Conservation (phyloP, 2,329 filamentous ascomycete species). For the Aspergillus tubingensis region DNA sequence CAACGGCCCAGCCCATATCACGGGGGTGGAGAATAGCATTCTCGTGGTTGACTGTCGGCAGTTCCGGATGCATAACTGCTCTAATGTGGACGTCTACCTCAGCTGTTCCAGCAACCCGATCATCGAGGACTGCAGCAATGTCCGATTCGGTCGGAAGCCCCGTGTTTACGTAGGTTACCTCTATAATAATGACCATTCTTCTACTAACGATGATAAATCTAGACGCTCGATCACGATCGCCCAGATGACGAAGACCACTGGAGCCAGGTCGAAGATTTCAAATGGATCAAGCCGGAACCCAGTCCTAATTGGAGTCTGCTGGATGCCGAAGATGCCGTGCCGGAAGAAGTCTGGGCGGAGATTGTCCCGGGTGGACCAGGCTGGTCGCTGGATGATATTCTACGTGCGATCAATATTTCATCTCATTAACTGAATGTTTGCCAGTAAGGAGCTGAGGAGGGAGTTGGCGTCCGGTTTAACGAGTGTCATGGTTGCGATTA, state of each 20-base stretch:
- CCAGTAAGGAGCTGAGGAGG: neutral
- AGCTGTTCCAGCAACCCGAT: conserved; percentile 82
- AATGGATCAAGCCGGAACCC: conserved; percentile 83
- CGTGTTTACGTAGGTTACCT: conserved; percentile 62
- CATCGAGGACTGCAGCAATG: conserved; percentile 79
- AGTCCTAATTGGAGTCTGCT: conserved; percentile 87
- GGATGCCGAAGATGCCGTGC: conserved; percentile 59
- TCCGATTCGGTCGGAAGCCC: conserved; percentile 80
- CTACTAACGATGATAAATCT: neutral
- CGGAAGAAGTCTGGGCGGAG: conserved; percentile 67
- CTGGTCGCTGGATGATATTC: conserved; percentile 65
- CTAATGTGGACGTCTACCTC: conserved; percentile 79
- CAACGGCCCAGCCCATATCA: conserved; percentile 79
- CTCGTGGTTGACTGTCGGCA: conserved; percentile 80
- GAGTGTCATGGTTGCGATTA: neutral
- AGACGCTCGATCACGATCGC: conserved; percentile 36
- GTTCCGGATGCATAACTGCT: conserved; percentile 87
- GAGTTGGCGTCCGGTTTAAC: neutral
- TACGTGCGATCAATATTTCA: conserved; percentile 45
- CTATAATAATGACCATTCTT: too few species aligned
- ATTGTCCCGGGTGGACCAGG: conserved; percentile 66
- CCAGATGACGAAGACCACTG: conserved; percentile 65
- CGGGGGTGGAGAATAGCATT: conserved; percentile 69
- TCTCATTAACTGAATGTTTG: neutral
- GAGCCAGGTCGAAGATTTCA: conserved; percentile 94